These are phyloP conservation scores for Tricholoma bakamatsutake DNA, from an alignment of 768 basidiomycete species.

Conservation along the genomic window DNA sequence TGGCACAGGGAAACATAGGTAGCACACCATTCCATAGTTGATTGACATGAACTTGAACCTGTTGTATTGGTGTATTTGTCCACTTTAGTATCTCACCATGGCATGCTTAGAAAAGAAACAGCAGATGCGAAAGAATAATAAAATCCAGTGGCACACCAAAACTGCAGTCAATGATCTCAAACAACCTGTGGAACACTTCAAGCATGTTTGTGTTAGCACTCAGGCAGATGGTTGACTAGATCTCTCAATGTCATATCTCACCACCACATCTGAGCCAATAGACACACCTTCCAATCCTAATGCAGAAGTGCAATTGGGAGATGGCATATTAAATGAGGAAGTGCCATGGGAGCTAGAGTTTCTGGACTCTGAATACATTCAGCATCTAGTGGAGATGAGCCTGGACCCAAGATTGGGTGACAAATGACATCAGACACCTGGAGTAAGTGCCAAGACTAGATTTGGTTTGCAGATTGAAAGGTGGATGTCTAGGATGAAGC, in stretches of 20 bases:
- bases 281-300: background rate
- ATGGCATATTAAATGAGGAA: background rate
- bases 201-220: too few relatives aligned
- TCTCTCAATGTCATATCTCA: too few relatives aligned
- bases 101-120: background rate
- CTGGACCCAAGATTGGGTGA: background rate
- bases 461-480: background rate
- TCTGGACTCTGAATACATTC: background rate
- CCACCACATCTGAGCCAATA: too few relatives aligned
- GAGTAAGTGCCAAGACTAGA: background rate
- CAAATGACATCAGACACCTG: background rate
- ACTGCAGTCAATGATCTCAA: too few relatives aligned
- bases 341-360: background rate
- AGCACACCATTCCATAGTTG: background rate
- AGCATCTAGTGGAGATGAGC: background rate
- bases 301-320: background rate
- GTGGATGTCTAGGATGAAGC: conserved; percentile 1
- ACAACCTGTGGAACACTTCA: too few relatives aligned
- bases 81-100: too few relatives aligned
- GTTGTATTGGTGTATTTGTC: background rate
- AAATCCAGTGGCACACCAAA: background rate
- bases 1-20: background rate
- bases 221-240: too few relatives aligned
- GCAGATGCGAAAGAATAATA: background rate
- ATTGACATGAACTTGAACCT: background rate